Conservation (phyloP, 2,329 filamentous ascomycete species). For the Cytospora piceae region DNA sequence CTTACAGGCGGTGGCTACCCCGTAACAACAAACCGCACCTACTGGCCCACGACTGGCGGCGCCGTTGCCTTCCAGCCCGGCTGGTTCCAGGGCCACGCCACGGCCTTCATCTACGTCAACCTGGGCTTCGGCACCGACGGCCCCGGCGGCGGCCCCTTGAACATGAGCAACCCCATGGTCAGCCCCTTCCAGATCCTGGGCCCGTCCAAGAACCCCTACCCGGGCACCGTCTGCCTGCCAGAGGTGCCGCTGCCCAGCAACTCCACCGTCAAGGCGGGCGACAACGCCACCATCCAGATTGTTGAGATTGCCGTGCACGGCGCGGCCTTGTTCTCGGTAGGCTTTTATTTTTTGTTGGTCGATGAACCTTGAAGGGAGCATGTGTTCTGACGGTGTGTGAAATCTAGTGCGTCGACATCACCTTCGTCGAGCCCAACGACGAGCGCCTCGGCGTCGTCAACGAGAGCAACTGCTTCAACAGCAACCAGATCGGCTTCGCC, state of each 20-base stretch:
- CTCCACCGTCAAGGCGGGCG: conserved; percentile 73
- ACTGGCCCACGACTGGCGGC: conserved; percentile 87
- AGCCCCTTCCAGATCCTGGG: conserved; percentile 81
- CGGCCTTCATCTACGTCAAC: conserved; percentile 87
- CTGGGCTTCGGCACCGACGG: conserved; percentile 77
- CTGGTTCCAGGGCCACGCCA: conserved; percentile 89
- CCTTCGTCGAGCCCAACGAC: conserved; percentile 80
- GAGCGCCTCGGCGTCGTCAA: conserved; percentile 71
- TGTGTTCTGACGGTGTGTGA: conserved; percentile 11
- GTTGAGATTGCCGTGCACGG: conserved; percentile 84
- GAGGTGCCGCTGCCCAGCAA: conserved; percentile 83
- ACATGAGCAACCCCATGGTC: conserved; percentile 87
- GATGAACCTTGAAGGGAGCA: background rate
- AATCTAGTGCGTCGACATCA: conserved; percentile 87
- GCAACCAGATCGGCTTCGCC: conserved; percentile 74
- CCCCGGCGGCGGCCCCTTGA: conserved; percentile 68
- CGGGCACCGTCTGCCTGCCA: conserved; percentile 85
- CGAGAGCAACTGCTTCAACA: conserved; percentile 86
- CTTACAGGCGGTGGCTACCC: conserved; percentile 78
- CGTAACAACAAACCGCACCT: conserved; percentile 80
- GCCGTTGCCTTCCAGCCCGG: conserved; percentile 90
- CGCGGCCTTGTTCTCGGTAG: conserved; percentile 78
- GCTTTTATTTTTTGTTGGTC: conserved; percentile 38
- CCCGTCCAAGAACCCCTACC: conserved; percentile 81
- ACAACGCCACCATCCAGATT: conserved; percentile 88